Percentiles rank a stretch among this genome's conserved stretches.
phyloP scores from a whole-genome alignment of 2,329 filamentous ascomycete genomes.

The Penicillium thymicola region DNA sequence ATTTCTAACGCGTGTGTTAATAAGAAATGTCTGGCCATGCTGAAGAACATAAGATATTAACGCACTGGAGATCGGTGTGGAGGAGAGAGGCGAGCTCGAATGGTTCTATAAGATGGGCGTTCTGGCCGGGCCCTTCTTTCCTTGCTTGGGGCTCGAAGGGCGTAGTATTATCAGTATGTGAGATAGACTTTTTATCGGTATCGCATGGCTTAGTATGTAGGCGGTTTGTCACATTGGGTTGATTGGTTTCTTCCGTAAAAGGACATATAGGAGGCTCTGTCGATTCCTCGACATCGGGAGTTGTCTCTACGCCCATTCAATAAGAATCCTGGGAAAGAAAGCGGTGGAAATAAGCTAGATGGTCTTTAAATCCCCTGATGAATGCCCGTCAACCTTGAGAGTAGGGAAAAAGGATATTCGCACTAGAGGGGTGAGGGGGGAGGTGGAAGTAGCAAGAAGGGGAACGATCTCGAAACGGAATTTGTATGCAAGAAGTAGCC shows the following conservation, averaged over 20 bases:
- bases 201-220: slow-evolving; percentile 16
- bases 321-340: slow-evolving; percentile 9
- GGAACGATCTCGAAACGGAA: neutral
- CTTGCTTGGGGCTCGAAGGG: slow-evolving; percentile 1
- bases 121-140: neutral
- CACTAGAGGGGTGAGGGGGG: neutral
- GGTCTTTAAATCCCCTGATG: neutral
- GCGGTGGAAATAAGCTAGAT: neutral
- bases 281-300: slow-evolving; percentile 43
- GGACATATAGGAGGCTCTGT: slow-evolving; percentile 41
- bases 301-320: slow-evolving; percentile 43
- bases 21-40: neutral
- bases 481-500: slow-evolving; percentile 4
- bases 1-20: slow-evolving; percentile 41
- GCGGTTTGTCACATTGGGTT: slow-evolving; percentile 16
- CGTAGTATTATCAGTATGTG: slow-evolving; percentile 1
- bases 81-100: slow-evolving; percentile 10
- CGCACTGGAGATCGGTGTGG: slow-evolving; percentile 19
- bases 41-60: neutral
- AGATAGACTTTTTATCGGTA: slow-evolving; percentile 18
- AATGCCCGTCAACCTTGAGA: neutral
- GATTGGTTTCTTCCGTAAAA: slow-evolving; percentile 27
- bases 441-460: neutral
- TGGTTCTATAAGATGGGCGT: slow-evolving; percentile 19
- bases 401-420: neutral